phyloP scores from a whole-genome alignment of 164 flowering plant genomes.

The Magnolia sinica region DNA sequence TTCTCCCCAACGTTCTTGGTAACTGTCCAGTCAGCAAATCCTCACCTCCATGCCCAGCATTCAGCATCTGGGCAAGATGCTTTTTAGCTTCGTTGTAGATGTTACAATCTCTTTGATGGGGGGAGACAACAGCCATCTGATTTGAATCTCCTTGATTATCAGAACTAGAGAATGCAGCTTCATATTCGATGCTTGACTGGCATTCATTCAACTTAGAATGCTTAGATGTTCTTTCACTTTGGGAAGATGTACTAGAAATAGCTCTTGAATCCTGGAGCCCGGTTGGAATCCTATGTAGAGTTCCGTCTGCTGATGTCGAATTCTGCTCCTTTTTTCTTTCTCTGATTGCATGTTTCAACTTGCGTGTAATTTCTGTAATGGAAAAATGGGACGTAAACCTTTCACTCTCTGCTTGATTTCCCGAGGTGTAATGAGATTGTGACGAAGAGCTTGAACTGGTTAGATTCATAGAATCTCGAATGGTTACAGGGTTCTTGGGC shows the following conservation, averaged over 20 bases:
- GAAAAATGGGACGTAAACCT: slow-evolving; percentile 54
- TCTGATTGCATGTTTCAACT: slow-evolving; percentile 58
- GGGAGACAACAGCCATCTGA: slow-evolving; percentile 11
- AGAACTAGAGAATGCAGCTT: slow-evolving; percentile 17
- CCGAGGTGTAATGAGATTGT: slow-evolving; percentile 20
- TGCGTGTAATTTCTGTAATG: slow-evolving; percentile 63
- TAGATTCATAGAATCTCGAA: slow-evolving; percentile 27
- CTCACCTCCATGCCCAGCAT: slow-evolving; percentile 36
- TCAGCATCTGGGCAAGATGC: slow-evolving; percentile 72
- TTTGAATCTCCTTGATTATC: slow-evolving; percentile 11
- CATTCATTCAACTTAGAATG: slow-evolving; percentile 17
- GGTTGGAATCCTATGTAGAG: slow-evolving; percentile 18
- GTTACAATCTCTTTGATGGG: slow-evolving; percentile 42
- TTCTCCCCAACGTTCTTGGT: slow-evolving; percentile 58
- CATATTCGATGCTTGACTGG: slow-evolving; percentile 13
- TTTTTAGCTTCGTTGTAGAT: slow-evolving; percentile 70
- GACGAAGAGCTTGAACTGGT: slow-evolving; percentile 20
- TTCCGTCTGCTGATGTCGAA: slow-evolving; percentile 30
- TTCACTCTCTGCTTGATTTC: slow-evolving; percentile 25
- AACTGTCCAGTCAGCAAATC: slow-evolving; percentile 22
- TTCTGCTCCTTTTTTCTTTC: slow-evolving; percentile 42
- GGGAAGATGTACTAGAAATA: slow-evolving; percentile 37
- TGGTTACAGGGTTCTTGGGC: slow-evolving; percentile 40
- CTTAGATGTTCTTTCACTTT: slow-evolving; percentile 32
- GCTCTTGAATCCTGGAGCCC: slow-evolving; percentile 19